Percentiles rank a stretch among this genome's conserved stretches.
These are phyloP conservation scores for Phaseolus lunatus DNA, from an alignment of 306 rosid genomes.

Conservation along the genomic window DNA sequence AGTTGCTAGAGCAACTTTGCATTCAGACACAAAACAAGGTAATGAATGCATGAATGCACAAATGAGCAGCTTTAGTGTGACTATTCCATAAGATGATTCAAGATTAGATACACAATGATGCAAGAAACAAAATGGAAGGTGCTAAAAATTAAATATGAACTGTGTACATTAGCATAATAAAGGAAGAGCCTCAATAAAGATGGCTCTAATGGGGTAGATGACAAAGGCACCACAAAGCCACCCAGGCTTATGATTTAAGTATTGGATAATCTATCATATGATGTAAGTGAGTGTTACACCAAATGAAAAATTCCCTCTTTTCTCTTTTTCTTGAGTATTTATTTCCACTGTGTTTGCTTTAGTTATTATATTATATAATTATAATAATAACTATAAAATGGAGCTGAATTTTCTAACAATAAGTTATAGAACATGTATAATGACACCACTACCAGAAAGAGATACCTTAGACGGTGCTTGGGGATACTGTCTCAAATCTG, in stretches of 20 bases:
- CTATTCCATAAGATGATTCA: background rate
- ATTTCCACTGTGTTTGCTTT: constrained; percentile 5
- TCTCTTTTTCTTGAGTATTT: constrained; percentile 2
- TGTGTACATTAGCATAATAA: constrained; percentile 12
- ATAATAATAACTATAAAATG: constrained; percentile 16
- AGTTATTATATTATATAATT: background rate
- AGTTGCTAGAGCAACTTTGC: constrained; percentile 23
- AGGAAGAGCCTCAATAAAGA: constrained; percentile 7
- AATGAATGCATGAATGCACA: background rate
- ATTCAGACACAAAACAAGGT: constrained; percentile 26
- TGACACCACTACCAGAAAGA: constrained; percentile 23
- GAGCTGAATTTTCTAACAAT: constrained; percentile 8
- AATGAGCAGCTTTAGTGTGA: constrained; percentile 19
- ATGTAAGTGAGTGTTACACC: constrained; percentile 6
- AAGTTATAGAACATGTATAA: background rate
- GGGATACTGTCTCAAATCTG: constrained; percentile 42
- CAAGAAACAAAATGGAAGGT: constrained; percentile 24
- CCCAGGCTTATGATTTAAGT: background rate
- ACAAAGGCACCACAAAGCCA: background rate
- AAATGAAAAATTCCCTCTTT: background rate
- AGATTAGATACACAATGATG: constrained; percentile 21
- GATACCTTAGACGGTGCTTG: constrained; percentile 50
- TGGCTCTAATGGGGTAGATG: background rate
- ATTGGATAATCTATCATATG: background rate
- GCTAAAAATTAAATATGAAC: background rate